Evolutionary conservation across 176 grass and related monocot genomes (phyloP).

Genomic region (Avena insularis): DNA sequence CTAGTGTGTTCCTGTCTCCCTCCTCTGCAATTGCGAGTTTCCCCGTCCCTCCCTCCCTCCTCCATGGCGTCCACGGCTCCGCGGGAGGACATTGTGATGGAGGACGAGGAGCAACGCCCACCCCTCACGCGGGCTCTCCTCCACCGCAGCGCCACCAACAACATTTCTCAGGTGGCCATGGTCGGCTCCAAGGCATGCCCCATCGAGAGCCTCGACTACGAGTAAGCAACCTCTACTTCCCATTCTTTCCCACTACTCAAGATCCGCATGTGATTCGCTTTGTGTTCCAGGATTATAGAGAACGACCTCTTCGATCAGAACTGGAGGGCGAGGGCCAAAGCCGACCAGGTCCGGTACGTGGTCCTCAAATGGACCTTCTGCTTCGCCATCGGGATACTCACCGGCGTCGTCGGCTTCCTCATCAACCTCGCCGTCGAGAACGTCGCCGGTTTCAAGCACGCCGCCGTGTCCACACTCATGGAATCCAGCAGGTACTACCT

Average conservation of each 20-base stretch:
- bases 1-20: not conserved
- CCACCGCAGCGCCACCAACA: constrained; percentile 68
- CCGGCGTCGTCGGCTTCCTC: constrained; percentile 71
- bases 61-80: constrained; percentile 41
- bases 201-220: constrained; percentile 95
- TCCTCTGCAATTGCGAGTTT: not conserved
- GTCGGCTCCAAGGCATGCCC: constrained; percentile 94
- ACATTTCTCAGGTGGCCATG: constrained; percentile 92
- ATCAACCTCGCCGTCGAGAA: constrained; percentile 97
- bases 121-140: constrained; percentile 52
- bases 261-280: not conserved
- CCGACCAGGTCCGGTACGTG: constrained; percentile 68
- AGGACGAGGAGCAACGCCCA: constrained; percentile 21
- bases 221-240: constrained; percentile 48
- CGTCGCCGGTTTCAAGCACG: constrained; percentile 74
- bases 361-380: constrained; percentile 93
- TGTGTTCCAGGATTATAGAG: constrained; percentile 69
- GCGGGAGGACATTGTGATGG: constrained; percentile 38
- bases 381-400: constrained; percentile 74
- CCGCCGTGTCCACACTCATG: constrained; percentile 73
- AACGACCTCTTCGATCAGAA: constrained; percentile 94
- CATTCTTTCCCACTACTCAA: not conserved
- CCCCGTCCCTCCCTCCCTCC: not conserved
- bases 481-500: constrained; percentile 49
- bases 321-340: constrained; percentile 72